These are phyloP conservation scores for Leavenworthia alabamica DNA, from an alignment of 345 rosid species.

Conservation along the genomic window DNA sequence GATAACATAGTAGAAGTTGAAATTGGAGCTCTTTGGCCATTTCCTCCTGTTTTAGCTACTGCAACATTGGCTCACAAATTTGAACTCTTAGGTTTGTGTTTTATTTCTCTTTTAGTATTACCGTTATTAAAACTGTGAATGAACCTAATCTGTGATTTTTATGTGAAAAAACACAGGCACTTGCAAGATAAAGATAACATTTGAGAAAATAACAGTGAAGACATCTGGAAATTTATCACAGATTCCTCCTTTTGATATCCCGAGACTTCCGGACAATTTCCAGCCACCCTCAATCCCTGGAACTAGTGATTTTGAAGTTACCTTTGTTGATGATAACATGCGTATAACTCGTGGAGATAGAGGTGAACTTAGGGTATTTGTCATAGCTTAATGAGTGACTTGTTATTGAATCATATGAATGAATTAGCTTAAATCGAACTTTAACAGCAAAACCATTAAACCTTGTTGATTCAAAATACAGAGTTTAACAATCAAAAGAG, in stretches of 20 bases:
- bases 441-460: too few species aligned
- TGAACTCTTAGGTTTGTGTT: constrained; percentile 59
- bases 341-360: constrained; percentile 87
- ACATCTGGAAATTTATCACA: constrained; percentile 62
- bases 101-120: not conserved
- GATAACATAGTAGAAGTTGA: constrained; percentile 84
- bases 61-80: constrained; percentile 90
- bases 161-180: constrained; percentile 38
- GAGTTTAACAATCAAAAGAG: constrained; percentile 12
- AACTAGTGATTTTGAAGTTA: constrained; percentile 74
- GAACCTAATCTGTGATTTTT: not conserved
- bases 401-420: too few species aligned
- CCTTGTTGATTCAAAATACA: too few species aligned
- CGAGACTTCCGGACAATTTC: constrained; percentile 62
- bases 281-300: constrained; percentile 57
- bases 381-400: constrained; percentile 33
- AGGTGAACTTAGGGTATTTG: constrained; percentile 79
- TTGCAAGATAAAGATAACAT: constrained; percentile 50
- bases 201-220: constrained; percentile 75
- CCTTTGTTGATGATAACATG: constrained; percentile 54
- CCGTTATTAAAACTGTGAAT: not conserved
- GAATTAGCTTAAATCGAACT: too few species aligned
- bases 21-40: constrained; percentile 88
- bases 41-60: constrained; percentile 62
- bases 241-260: constrained; percentile 69